Conservation (phyloP, 2,329 filamentous ascomycete genomes). For the Scleromitrula shiraiana region DNA sequence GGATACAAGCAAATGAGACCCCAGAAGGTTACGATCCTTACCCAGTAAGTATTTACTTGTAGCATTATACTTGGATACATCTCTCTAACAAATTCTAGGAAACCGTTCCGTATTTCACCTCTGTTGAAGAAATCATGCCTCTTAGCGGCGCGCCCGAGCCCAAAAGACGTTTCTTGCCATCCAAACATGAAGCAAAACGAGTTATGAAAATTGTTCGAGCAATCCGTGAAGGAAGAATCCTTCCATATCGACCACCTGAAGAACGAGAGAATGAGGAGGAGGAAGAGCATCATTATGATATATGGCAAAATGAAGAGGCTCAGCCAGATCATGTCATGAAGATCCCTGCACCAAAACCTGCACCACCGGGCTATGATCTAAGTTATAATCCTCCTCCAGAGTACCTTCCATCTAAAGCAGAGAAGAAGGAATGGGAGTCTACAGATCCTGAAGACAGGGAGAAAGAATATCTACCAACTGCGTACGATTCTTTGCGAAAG, state of each 20-base stretch:
- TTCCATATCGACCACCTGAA: constrained; percentile 75
- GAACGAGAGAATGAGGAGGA: constrained; percentile 66
- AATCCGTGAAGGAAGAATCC: constrained; percentile 86
- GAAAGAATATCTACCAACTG: constrained; percentile 76
- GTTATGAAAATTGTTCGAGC: constrained; percentile 96
- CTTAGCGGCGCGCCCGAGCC: constrained; percentile 90
- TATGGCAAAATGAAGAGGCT: constrained; percentile 89
- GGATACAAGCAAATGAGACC: constrained; percentile 81
- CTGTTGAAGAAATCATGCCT: constrained; percentile 87
- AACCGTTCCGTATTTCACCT: constrained; percentile 89
- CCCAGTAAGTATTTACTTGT: constrained; percentile 46
- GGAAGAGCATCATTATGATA: constrained; percentile 64
- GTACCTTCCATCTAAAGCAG: constrained; percentile 80
- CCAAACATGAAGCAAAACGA: constrained; percentile 92
- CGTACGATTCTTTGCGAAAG: constrained; percentile 76
- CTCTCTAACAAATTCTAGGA: constrained; percentile 42
- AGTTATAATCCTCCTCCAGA: constrained; percentile 95
- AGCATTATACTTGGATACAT: neutral
- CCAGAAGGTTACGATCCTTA: constrained; percentile 88
- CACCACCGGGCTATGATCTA: constrained; percentile 88
- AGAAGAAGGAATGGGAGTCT: constrained; percentile 78
- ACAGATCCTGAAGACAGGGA: constrained; percentile 85
- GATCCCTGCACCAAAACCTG: constrained; percentile 85
- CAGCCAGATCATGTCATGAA: constrained; percentile 85
- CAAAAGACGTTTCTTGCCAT: constrained; percentile 90